Conservation (phyloP, 352 stramenopile species). For the Nothophytophthora sp. region DNA sequence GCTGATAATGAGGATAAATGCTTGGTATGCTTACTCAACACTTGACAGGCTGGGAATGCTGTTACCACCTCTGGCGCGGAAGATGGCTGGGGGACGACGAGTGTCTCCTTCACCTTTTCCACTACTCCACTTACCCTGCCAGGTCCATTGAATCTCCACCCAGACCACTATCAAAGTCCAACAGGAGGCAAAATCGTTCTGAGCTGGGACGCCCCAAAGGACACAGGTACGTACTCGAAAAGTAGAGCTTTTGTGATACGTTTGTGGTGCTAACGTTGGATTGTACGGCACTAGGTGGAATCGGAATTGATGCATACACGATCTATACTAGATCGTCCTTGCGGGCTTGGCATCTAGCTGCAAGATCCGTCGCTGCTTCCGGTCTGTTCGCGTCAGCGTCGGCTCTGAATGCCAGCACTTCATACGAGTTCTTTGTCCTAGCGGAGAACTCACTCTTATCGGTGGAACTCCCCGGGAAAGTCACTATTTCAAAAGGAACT, state of each 20-base stretch:
- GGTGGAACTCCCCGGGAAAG: conserved; percentile 21
- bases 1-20: no score
- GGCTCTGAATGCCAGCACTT: conserved; percentile 33
- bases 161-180: conserved; percentile 8
- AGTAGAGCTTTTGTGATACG: neutral
- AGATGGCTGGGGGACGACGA: conserved; percentile 49
- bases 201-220: conserved; percentile 43
- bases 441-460: conserved; percentile 27
- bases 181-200: conserved; percentile 63
- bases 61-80: conserved; percentile 24
- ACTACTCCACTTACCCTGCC: conserved; percentile 36
- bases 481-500: conserved; percentile 39
- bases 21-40: no score
- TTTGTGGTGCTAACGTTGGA: neutral
- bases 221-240: conserved; percentile 35
- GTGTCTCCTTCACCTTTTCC: conserved; percentile 27
- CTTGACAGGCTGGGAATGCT: conserved; percentile 52
- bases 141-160: conserved; percentile 26
- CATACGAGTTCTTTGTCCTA: conserved; percentile 60
- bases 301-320: conserved; percentile 33
- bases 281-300: conserved; percentile 24
- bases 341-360: conserved; percentile 29
- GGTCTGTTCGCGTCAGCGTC: conserved; percentile 17
- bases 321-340: conserved; percentile 33
- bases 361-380: conserved; percentile 4